Base-by-base conservation (phyloP, 768 basidiomycete genomes). In the Suillus subluteus region DNA sequence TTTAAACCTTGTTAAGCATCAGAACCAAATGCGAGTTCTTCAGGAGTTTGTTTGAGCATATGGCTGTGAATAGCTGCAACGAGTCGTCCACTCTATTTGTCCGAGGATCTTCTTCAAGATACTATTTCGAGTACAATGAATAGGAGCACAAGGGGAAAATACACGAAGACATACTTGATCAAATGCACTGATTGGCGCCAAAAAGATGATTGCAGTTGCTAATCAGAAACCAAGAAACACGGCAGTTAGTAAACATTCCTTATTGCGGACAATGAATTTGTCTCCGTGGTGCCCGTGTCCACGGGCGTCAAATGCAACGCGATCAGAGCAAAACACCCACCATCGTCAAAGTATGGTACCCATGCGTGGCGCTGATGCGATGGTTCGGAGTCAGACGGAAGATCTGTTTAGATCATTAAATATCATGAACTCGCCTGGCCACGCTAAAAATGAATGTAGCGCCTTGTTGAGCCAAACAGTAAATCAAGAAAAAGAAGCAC, bases 331-430 rank as follows among this genome's bases (percentile, higher is more conserved):
- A 65, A 62, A 62, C 50, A 80, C 85, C 70, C 76, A 88, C 90
- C 91, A 73, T 94, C 92, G 73, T 94, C 92, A 70, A 95, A 95
- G 77, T 88, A 95, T 38, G 92, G 91, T 50, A 89, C 87, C 92
- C 92, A 94, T 7, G 89, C 88, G 70, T 88, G 90, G 72, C 93
- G 82, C 90, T 92, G 71, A 68, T 66, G 61, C 64, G 52, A 72
- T 68, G 52, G 70, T 65, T 61, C 64, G 62, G 65, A 32, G 67
- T 71, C 67, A 67, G 69, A 48, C 65, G 21, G 41, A 11, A 69
- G 56, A 67, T 66, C 41, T 62, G 61, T 52, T 56, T 63, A 68
- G 64, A 54, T 40, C 66, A 65, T 54, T 26, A 65, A 32, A 59
- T 65, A 62, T 18, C 44, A 56, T 35, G 63, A 46, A 76, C 83